Percentiles rank a stretch among this genome's conserved stretches.
Evolutionary conservation across 495 filamentous ascomycete genomes (phyloP).

Genomic region (Entonaema liquescens): DNA sequence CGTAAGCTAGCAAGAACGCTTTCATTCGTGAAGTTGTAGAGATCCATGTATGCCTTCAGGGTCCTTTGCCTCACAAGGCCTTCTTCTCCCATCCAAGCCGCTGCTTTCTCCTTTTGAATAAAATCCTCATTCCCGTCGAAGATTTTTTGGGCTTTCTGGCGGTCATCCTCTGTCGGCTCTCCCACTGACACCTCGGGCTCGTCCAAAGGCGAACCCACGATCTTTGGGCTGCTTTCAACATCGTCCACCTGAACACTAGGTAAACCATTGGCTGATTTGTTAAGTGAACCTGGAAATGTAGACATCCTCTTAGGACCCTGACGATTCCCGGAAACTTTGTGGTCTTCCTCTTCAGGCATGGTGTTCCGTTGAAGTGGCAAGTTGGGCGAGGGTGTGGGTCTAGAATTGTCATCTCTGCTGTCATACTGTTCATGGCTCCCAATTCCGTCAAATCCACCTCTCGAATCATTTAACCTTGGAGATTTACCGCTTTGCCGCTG

Average conservation of each 20-base stretch:
- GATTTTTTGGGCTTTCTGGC: conserved; percentile 78
- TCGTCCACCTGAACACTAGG: conserved; percentile 59
- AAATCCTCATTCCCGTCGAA: conserved; percentile 87
- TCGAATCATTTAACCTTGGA: conserved; percentile 5
- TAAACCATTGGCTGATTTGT: conserved; percentile 58
- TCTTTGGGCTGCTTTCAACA: conserved; percentile 40
- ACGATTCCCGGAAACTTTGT: conserved; percentile 13
- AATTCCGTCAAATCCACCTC: not conserved
- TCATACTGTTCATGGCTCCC: conserved; percentile 16
- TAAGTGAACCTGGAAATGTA: conserved; percentile 36
- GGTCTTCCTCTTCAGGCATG: conserved; percentile 19
- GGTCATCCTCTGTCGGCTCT: conserved; percentile 70
- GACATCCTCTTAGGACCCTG: conserved; percentile 32
- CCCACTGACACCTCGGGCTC: conserved; percentile 58
- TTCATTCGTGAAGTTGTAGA: conserved; percentile 85
- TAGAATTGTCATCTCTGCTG: conserved; percentile 14
- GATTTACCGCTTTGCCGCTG: conserved; percentile 22
- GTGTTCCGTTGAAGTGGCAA: conserved; percentile 30
- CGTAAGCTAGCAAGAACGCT: conserved; percentile 85
- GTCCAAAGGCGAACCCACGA: conserved; percentile 54
- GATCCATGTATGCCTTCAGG: conserved; percentile 86
- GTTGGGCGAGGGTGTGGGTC: conserved; percentile 23
- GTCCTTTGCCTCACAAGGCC: conserved; percentile 70
- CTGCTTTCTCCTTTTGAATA: conserved; percentile 77
- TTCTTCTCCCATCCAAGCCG: conserved; percentile 87